These are phyloP conservation scores for Mucor mucedo DNA, from an alignment of 371 early-diverging fungal species.

Conservation along the genomic window DNA sequence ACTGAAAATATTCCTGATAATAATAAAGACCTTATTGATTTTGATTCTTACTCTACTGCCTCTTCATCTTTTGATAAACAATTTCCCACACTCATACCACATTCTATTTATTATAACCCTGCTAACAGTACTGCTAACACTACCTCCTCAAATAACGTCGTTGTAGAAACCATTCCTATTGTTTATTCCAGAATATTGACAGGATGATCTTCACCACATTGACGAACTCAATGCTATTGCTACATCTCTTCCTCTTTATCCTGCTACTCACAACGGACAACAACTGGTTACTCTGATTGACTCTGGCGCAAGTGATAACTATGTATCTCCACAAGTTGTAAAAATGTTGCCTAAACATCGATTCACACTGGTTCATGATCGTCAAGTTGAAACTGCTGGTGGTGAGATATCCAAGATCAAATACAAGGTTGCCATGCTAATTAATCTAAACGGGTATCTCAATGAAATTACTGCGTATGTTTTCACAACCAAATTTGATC, in stretches of 20 bases:
- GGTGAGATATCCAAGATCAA: constrained; percentile 11
- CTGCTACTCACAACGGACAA: background rate
- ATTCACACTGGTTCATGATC: background rate
- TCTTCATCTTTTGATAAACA: background rate
- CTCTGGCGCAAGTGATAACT: constrained; percentile 3
- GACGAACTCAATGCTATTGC: too few relatives aligned
- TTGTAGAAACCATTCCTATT: background rate
- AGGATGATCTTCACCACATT: background rate
- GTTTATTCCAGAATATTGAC: background rate
- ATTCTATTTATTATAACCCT: too few relatives aligned
- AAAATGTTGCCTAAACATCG: background rate
- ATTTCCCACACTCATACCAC: too few relatives aligned
- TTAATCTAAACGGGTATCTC: background rate
- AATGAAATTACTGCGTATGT: constrained; percentile 7
- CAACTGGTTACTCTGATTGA: background rate
- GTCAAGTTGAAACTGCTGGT: constrained; percentile 13
- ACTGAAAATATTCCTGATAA: background rate
- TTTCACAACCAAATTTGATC: constrained; percentile 6
- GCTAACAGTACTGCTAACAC: too few relatives aligned
- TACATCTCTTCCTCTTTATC: background rate
- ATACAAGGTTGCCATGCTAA: background rate
- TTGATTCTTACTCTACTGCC: constrained; percentile 1
- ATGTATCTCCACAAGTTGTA: background rate
- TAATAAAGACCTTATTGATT: constrained; percentile 3
- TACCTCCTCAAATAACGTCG: too few relatives aligned